Evolutionary conservation across 2,329 filamentous ascomycete species (phyloP), one percentile per base, ranked within the genome.

Genomic region (Hypomyces rosellus): DNA sequence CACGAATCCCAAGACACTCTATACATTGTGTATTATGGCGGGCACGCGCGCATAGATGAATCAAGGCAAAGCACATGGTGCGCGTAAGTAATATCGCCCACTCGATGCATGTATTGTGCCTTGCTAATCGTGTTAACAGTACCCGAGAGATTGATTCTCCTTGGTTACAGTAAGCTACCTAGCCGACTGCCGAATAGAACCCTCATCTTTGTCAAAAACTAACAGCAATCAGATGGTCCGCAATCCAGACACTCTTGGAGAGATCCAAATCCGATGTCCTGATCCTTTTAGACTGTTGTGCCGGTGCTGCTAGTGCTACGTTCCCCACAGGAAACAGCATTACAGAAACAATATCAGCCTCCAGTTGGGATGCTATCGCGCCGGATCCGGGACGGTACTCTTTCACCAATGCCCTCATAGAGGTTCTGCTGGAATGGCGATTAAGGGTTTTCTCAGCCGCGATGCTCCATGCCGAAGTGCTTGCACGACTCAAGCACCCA

Each of bases 321-420:
- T 81, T 81, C 46, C 75, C 77, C 5, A 80, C 72, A 15, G 78
- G 79, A 15, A 74, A 73, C 55, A 81, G 77, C 60, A 80, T 80
- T 56, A 82, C 78, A 3, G 79, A 82, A 63, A 81, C 78, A 8
- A 82, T 82, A 55, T 82, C 78, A 5, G 79, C 79, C 4, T 82
- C 78, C 2, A 81, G 78, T 47, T 82, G 78, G 78, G 78, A 82
- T 52, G 77, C 78, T 40, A 81, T 80, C 46, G 78, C 79, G 11
- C 78, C 79, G 0, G 75, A 81, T 51, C 79, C 79, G 12, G 78
- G 79, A 7, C 71, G 77, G 4, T 81, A 79, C 58, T 82, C 78
- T 0, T 82, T 82, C 57, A 81, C 78, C 3, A 78, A 76, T 48
- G 75, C 76, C 18, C 66, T 82, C 13, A 81, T 82, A 40, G 78